Conservation (phyloP, 2,329 filamentous ascomycete genomes). For the Aspergillus uvarum region DNA sequence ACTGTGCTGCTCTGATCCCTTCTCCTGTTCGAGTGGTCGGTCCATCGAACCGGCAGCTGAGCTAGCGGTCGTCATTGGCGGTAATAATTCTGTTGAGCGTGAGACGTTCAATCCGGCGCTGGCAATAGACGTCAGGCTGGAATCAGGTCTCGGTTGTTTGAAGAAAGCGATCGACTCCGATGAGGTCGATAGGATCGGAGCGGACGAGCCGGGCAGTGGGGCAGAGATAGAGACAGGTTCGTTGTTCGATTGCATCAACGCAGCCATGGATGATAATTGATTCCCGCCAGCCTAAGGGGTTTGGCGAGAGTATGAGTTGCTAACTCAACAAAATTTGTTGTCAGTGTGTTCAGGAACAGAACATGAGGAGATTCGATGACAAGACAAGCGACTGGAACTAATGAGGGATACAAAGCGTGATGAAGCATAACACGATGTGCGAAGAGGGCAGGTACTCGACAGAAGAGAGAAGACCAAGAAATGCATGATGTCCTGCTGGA, state of each 20-base stretch:
- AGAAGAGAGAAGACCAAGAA: background rate
- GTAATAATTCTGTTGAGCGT: conserved; percentile 36
- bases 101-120: conserved; percentile 45
- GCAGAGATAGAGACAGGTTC: conserved; percentile 42
- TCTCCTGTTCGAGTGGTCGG: conserved; percentile 33
- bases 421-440: background rate
- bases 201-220: conserved; percentile 32
- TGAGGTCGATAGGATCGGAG: conserved; percentile 30
- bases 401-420: background rate
- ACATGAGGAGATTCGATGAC: background rate
- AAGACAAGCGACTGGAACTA: background rate
- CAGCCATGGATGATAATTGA: conserved; percentile 42
- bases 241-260: conserved; percentile 44
- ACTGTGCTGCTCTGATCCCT: conserved; percentile 35
- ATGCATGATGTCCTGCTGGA: background rate
- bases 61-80: conserved; percentile 52
- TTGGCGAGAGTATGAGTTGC: conserved; percentile 33
- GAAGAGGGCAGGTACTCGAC: background rate
- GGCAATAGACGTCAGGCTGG: conserved; percentile 43
- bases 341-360: conserved; percentile 26
- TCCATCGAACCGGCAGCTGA: conserved; percentile 53
- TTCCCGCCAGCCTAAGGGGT: conserved; percentile 32
- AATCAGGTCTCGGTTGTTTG: conserved; percentile 39
- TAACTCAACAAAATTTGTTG: conserved; percentile 36
- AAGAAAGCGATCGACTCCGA: conserved; percentile 35